Conservation (phyloP, 345 rosid genomes). For the Cardamine chenopodiifolia region DNA sequence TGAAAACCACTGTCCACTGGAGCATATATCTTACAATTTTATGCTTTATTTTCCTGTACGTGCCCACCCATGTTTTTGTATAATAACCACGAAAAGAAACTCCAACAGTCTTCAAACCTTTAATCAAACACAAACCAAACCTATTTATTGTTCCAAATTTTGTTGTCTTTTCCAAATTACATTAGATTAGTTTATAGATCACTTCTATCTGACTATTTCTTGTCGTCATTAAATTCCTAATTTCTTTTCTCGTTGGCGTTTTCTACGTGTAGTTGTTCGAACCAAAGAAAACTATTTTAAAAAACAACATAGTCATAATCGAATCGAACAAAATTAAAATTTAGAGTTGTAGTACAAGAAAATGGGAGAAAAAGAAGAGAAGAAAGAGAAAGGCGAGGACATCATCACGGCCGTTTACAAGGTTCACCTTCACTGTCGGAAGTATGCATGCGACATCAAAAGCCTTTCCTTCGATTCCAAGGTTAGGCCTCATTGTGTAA, state of each 20-base stretch:
- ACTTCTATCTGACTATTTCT: conserved; percentile 29
- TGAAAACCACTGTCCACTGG: neutral
- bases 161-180: neutral
- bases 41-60: neutral
- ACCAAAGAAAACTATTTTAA: conserved; percentile 24
- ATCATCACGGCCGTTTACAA: conserved; percentile 64
- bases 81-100: neutral
- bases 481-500: conserved; percentile 20
- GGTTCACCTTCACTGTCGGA: conserved; percentile 79
- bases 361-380: conserved; percentile 49
- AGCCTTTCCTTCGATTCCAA: conserved; percentile 57
- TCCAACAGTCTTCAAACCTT: neutral
- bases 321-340: neutral
- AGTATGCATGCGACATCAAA: conserved; percentile 70
- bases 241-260: conserved; percentile 9
- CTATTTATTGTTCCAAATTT: neutral
- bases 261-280: conserved; percentile 28
- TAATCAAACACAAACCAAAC: conserved; percentile 15
- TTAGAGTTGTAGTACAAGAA: conserved; percentile 3
- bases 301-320: neutral
- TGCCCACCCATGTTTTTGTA: neutral
- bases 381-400: conserved; percentile 46
- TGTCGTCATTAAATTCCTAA: conserved; percentile 25
- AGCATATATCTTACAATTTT: neutral
- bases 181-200: conserved; percentile 7